Base-by-base conservation (phyloP, 73 alveolate species). In the Paramecium biaurelia region DNA sequence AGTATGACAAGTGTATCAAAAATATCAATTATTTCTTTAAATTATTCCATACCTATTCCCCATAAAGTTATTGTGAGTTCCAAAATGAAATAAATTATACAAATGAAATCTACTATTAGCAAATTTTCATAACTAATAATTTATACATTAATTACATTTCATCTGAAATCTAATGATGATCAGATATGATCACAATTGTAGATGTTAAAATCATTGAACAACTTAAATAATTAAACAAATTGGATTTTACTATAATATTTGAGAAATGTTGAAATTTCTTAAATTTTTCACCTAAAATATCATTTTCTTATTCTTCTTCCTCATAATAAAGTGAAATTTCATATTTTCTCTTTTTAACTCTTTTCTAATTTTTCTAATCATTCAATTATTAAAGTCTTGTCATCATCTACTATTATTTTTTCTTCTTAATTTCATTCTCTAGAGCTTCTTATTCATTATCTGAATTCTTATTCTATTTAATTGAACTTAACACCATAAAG, bases 401-500 rank as follows among this genome's bases (percentile, higher is more conserved):
- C 90, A 79, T 79, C 90, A 79, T 79, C 23, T 79, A 24, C 18
- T 79, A 10, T 43, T 79, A 15, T 37, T 74, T 43, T 18, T 79
- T 79, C 24, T 79, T 79, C 74, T 11, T 43, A 2, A 79, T 79
- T 45, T 79, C 90, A 38, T 79, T 23, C 47, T 79, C 90, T 18
- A 79, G 12, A 10, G 90, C 90, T 1, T 79, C 90, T 45, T 47
- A 7, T 23, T 79, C 90, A 23, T 79, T 79, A 20, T 79, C 76
- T 43, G 56, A 30, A 38, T 43, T 79, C 43, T 79, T 79, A 79
- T 79, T 79, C 21, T 26, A 24, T 34, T 89, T 89, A 38, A 89
- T 89, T 37, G 90, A 68, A 70, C 94, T 89, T n/a, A 43, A 12
- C 12, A 70, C 94, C 70, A 70, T 59, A 89, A 89, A 89, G 0